Base-by-base conservation (phyloP, 208 protist genomes). In the Vickermania spadyakhi region DNA sequence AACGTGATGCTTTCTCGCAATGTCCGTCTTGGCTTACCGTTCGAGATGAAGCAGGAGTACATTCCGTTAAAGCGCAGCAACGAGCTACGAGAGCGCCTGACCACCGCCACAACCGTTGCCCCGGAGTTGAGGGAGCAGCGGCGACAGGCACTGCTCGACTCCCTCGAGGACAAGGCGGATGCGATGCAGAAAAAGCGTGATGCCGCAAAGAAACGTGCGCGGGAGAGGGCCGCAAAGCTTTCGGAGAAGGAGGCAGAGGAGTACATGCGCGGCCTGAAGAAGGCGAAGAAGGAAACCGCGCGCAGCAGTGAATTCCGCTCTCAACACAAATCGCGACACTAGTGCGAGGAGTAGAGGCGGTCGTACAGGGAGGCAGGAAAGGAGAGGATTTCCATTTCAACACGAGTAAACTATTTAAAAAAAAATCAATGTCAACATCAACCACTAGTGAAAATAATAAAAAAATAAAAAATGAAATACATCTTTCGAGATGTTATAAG, bases 221-320 rank as follows among this genome's bases (percentile, higher is more conserved):
- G 82, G 3, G 72, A 76, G 52, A 72, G 79, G 27, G 70, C 77
- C 7, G 64, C 59, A 61, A 73, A 78, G 53, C 75, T 73, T 69
- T 63, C 72, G 13, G 68, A 49, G 18, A 81, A 81, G 64, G 86
- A 95, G 52, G 71, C 85, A 56, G 78, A 89, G 62, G 64, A 78
- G 50, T 93, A 95, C 74, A 14, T 81, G 60, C 68, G 73, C n/a
- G 73, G 77, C 0, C 76, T 96, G 31, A 96, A 96, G 79, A 87
- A 84, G 68, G 80, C 87, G 21, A 96, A 96, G 86, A 96, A 96
- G 77, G 88, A 96, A 30, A 94, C 86, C 21, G 80, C 91, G 1
- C 89, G 86, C 45, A 71, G 72, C 30, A 64, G 65, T 14, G 91
- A 96, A 61, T 96, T 96, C 81, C 84, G 84, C 60, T 84, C 81